Percentiles rank a stretch among this genome's conserved stretches.
Evolutionary conservation across 139 green algal genomes (phyloP).

Genomic region (Chlamydomonas sp.): DNA sequence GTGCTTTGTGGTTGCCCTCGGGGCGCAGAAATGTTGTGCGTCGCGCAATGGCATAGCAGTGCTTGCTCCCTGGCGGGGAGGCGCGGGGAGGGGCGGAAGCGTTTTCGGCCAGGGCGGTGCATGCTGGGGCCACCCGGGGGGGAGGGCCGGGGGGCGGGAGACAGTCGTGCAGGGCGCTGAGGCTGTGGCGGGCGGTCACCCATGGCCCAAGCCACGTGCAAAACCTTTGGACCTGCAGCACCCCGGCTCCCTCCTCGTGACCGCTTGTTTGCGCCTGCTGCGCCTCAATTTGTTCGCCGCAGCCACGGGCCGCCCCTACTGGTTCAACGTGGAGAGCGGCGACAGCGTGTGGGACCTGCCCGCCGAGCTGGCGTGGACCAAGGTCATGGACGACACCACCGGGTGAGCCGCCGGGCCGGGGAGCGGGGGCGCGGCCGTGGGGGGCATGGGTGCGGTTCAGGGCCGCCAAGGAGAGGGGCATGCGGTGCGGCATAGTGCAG

Average conservation of each 20-base stretch:
- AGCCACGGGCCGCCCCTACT: conserved; percentile 21
- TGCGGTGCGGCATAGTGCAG: not conserved
- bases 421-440: not conserved
- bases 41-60: not conserved
- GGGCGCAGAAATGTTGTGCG: not conserved
- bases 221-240: not conserved
- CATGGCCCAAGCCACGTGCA: too few species aligned
- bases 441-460: not conserved
- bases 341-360: conserved; percentile 46
- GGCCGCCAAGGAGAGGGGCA: not conserved
- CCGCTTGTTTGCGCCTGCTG: not conserved
- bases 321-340: conserved; percentile 47
- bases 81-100: not conserved
- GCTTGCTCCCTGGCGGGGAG: not conserved
- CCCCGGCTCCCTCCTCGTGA: not conserved
- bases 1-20: not conserved
- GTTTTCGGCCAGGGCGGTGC: not conserved
- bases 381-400: conserved; percentile 13
- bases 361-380: conserved; percentile 40
- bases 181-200: not conserved
- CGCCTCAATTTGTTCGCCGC: not conserved
- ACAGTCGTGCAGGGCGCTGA: not conserved
- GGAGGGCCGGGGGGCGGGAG: too few species aligned
- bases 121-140: not conserved
- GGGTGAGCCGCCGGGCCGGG: not conserved